Percentiles rank a stretch among this genome's conserved stretches.
phyloP scores from a whole-genome alignment of 257 asterid species.

The Salvia rosmarinus region DNA sequence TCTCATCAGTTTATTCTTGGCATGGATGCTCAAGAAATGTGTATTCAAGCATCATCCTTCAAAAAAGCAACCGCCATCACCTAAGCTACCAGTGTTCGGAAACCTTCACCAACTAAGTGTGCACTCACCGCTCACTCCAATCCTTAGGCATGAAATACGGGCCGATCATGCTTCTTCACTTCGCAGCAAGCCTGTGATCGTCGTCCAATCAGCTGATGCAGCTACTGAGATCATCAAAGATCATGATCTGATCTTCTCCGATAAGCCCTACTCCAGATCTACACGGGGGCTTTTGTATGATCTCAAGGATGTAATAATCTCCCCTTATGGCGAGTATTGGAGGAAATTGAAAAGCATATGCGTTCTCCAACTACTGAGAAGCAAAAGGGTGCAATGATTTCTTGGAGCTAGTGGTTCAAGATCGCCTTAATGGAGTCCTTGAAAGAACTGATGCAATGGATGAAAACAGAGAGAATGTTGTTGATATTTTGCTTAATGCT shows the following conservation, averaged over 20 bases:
- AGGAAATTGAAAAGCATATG: conserved; percentile 46
- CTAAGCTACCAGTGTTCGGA: conserved; percentile 10
- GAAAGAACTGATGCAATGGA: neutral
- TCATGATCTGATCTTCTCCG: conserved; percentile 31
- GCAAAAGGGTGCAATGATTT: conserved; percentile 48
- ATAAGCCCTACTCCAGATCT: conserved; percentile 37
- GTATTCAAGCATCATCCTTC: neutral
- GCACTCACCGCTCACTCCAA: conserved; percentile 47
- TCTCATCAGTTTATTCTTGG: neutral
- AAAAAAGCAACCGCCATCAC: neutral
- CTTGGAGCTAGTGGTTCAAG: conserved; percentile 47
- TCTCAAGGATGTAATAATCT: conserved; percentile 33
- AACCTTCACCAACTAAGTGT: conserved; percentile 22
- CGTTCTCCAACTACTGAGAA: conserved; percentile 51
- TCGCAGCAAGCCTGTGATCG: conserved; percentile 43
- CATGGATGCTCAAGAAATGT: neutral
- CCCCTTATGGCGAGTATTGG: conserved; percentile 58
- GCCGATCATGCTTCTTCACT: conserved; percentile 57
- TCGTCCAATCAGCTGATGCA: too few relatives aligned
- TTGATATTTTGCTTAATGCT: conserved; percentile 46
- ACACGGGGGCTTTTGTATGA: conserved; percentile 35
- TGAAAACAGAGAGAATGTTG: conserved; percentile 33
- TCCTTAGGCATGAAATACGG: conserved; percentile 48
- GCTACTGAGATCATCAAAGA: neutral
- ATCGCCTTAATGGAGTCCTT: conserved; percentile 21